phyloP scores from a whole-genome alignment of 176 grass and related monocot genomes.

The Echinochloa phyllopogon region DNA sequence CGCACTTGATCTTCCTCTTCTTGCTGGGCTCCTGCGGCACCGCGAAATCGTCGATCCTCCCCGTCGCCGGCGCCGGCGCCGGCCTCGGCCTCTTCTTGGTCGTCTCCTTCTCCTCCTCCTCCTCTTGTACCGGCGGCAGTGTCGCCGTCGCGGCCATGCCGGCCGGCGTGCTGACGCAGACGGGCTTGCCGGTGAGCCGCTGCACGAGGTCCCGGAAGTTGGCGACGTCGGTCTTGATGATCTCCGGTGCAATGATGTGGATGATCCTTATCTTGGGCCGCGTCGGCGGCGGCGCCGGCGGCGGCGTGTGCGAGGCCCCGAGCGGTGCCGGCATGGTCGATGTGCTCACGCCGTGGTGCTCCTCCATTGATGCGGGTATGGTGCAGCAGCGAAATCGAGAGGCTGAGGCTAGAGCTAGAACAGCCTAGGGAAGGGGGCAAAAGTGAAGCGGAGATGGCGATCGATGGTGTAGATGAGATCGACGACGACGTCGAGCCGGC shows the following conservation, averaged over 20 bases:
- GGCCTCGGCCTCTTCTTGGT: slow-evolving; percentile 45
- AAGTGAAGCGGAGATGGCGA: background rate
- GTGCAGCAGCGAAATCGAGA: background rate
- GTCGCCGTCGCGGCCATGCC: no score
- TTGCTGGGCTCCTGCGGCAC: slow-evolving; percentile 11
- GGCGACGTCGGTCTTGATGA: slow-evolving; percentile 85
- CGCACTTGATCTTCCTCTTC: slow-evolving; percentile 59
- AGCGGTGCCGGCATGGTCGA: background rate
- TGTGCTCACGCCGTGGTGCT: slow-evolving; percentile 42
- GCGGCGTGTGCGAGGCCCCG: slow-evolving; percentile 9
- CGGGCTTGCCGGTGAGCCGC: slow-evolving; percentile 73
- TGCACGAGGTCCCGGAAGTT: slow-evolving; percentile 90
- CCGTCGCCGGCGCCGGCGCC: background rate
- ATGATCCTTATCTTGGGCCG: slow-evolving; percentile 76
- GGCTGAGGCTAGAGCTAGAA: background rate
- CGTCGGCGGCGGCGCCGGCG: slow-evolving; percentile 14
- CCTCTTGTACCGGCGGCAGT: background rate
- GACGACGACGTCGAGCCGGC: background rate
- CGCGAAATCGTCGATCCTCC: background rate
- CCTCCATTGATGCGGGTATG: slow-evolving; percentile 13
- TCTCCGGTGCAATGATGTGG: slow-evolving; percentile 82
- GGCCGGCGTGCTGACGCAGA: background rate
- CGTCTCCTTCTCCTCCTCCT: background rate
- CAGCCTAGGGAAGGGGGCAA: background rate
- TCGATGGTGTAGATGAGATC: background rate